Evolutionary conservation across 768 basidiomycete species (phyloP).

Genomic region (Cystobasidium ongulense): DNA sequence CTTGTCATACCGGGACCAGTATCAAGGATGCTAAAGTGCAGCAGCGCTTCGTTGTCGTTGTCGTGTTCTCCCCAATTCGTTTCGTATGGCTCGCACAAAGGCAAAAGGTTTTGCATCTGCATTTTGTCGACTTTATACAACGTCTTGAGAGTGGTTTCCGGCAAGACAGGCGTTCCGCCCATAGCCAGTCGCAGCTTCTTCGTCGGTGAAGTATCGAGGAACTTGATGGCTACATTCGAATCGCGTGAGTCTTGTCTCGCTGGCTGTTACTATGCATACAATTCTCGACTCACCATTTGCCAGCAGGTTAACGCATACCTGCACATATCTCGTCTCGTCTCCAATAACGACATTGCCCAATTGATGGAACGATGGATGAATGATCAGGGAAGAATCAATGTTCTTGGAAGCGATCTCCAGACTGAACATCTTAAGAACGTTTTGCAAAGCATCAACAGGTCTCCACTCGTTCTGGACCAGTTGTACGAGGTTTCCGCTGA

Average conservation of each 20-base stretch:
- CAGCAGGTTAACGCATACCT: conserved; percentile 27
- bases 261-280: background rate
- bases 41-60: conserved; percentile 1
- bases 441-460: background rate
- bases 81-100: conserved; percentile 16
- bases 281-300: background rate
- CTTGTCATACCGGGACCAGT: conserved; percentile 25
- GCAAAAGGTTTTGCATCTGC: conserved; percentile 5
- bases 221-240: conserved; percentile 26
- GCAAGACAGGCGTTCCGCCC: conserved; percentile 15
- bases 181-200: conserved; percentile 7
- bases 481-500: conserved; percentile 30
- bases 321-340: conserved; percentile 25
- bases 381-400: conserved; percentile 4
- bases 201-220: background rate
- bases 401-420: conserved; percentile 16
- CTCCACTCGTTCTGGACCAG: conserved; percentile 19
- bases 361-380: conserved; percentile 6
- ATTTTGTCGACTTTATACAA: background rate
- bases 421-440: conserved; percentile 29
- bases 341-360: conserved; percentile 5
- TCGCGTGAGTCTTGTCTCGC: background rate
- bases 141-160: background rate
- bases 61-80: background rate
- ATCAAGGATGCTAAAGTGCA: conserved; percentile 22